Evolutionary conservation across 306 rosid genomes (phyloP), one percentile per base, ranked within the genome.

Genomic region (Rosa chinensis): DNA sequence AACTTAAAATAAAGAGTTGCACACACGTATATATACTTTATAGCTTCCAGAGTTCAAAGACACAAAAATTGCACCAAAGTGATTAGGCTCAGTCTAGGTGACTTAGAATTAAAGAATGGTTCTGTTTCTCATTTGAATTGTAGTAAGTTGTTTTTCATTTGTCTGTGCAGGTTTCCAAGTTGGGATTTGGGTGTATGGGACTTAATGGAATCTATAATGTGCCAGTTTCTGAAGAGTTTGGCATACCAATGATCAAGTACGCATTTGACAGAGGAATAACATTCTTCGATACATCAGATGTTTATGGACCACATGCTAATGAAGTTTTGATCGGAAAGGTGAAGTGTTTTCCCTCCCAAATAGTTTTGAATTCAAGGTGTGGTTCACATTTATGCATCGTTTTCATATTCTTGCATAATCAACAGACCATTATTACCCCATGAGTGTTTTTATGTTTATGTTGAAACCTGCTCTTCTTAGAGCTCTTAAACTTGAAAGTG

Each of bases 141-240:
- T 52, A 4, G n/a, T 18, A 16, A 52, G 59, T 52, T 52, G 37
- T 25, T 43, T 6, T 48, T 28, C 1, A 9, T 3, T 14, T 48
- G 9, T 25, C 3, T 28, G 2, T 75, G 11, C 66, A 84, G 86
- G 90, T 84, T 25, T 87, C 86, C 6, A 72, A 72, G 63, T 7
- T 84, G 73, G 87, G 89, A 5, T 81, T 77, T 66, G 85, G 89
- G 42, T 87, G 90, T 67, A 37, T 76, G 78, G 80, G 82, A 39
- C 72, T 87, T 7, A 66, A 25, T 39, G 85, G 85, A 23, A 4
- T 6, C 7, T 84, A 87, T 63, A 84, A 79, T 69, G 53, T 74
- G 39, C 84, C 88, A 62, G 23, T 82, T 18, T 10, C 85, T 23
- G 80, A 81, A 8, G 89, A 81, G 17, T 79, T 20, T 28, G 89